Base-by-base conservation (phyloP, 177 flowering plant species). In the Vitis hybrid region DNA sequence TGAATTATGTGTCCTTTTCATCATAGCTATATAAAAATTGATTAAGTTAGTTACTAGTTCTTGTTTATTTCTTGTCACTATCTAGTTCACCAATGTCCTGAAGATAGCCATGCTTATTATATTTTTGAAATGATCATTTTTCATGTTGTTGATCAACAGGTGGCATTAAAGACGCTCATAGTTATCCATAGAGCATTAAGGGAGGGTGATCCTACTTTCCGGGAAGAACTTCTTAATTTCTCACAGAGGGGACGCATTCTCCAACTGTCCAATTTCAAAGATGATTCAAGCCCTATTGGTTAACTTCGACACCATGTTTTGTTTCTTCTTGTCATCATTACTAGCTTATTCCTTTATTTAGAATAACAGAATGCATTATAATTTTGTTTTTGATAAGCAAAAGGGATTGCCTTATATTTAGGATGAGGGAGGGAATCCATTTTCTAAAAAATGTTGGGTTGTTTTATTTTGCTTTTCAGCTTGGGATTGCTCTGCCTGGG, bases 401-500 rank as follows among this genome's bases (percentile, higher is more conserved):
- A 33, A 33, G 45, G 3, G 45, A 33, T 33, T 33, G 45, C 7
- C 45, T 33, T 33, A 33, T 33, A 33, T 33, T 33, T 33, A 33
- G 8, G 45, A 22, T 22, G 26, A 22, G 26, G 26, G 7, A 33
- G 45, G 7, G 5, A 33, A 33, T 33, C 1, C 45, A 33, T 33
- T 33, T 33, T 33, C 45, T 33, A 33, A 33, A 33, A 33, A 8
- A 50, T 63, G 29, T 26, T 13, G 8, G 15, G 18, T 65, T 11
- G 31, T 45, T 19, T 51, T 65, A 22, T 59, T 1, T 19, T 56
- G n/a, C 7, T 7, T 65, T 77, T 57, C 86, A 93, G 98, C 98
- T 67, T 93, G 98, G 98, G 98, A 93, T 83, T 93, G 96, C 79
- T 93, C 98, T 75, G 97, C 89, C 26, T 90, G 97, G 94, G 98